phyloP scores from a whole-genome alignment of 495 filamentous ascomycete species.

The Neurospora sp. region DNA sequence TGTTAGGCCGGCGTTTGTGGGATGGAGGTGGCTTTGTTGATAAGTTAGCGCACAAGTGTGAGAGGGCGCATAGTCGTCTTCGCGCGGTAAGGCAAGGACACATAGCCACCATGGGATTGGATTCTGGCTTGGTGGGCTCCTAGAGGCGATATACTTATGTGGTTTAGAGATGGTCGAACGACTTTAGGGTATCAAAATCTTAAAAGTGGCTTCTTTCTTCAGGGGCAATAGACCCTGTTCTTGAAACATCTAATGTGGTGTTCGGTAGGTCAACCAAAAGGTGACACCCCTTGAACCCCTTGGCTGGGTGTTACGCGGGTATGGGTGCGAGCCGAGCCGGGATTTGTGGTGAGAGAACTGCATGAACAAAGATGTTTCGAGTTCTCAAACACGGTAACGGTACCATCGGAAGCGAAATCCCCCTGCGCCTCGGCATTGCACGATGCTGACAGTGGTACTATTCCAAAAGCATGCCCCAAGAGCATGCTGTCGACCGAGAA shows the following conservation, averaged over 20 bases:
- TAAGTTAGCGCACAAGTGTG: background rate
- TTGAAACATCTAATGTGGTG: background rate
- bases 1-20: background rate
- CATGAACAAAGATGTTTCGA: background rate
- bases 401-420: background rate
- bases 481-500: background rate
- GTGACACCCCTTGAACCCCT: background rate
- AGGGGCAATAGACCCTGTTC: background rate
- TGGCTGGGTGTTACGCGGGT: background rate
- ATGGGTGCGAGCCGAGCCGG: background rate
- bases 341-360: background rate
- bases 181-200: background rate
- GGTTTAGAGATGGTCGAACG: background rate
- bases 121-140: background rate
- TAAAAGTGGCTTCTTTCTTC: background rate
- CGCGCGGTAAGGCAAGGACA: background rate
- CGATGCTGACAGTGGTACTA: background rate
- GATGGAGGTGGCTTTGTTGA: background rate
- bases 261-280: background rate
- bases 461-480: background rate
- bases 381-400: background rate
- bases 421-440: background rate
- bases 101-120: background rate
- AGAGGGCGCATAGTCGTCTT: background rate
- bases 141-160: background rate